Conservation (phyloP, 495 filamentous ascomycete species). For the Xylaria castorea region DNA sequence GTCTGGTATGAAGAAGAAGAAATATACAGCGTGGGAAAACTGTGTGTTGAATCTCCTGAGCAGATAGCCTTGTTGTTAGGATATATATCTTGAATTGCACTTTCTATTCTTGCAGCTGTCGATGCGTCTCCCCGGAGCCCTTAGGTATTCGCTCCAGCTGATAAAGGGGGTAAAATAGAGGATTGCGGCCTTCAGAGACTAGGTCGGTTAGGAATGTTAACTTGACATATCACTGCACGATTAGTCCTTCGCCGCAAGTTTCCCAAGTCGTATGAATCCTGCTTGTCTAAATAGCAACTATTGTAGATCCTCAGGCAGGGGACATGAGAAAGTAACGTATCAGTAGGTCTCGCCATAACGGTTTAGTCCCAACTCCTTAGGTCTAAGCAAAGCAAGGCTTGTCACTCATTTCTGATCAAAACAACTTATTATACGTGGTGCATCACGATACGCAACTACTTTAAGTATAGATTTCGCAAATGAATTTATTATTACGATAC, state of each 20-base stretch:
- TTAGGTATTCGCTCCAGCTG: background rate
- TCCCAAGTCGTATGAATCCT: no score
- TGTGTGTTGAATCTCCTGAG: background rate
- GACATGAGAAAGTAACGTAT: background rate
- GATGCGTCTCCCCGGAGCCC: background rate
- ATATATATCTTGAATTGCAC: background rate
- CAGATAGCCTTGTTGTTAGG: background rate
- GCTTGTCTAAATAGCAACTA: no score
- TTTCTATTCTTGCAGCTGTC: background rate
- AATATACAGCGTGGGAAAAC: background rate
- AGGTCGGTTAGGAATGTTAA: background rate
- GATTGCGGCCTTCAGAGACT: background rate
- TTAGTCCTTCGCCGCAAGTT: no score
- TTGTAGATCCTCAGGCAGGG: background rate
- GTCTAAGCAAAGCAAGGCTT: background rate
- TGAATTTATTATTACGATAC: slow-evolving; percentile 21
- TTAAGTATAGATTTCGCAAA: background rate
- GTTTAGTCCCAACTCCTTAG: no score
- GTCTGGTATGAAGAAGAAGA: background rate
- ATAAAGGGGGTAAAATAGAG: background rate
- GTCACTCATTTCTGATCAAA: background rate
- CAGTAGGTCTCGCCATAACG: background rate
- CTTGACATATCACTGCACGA: background rate
- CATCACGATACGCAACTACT: background rate
- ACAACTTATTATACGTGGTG: background rate